phyloP scores from a whole-genome alignment of 2,329 filamentous ascomycete species.

The Diplodia mutila region DNA sequence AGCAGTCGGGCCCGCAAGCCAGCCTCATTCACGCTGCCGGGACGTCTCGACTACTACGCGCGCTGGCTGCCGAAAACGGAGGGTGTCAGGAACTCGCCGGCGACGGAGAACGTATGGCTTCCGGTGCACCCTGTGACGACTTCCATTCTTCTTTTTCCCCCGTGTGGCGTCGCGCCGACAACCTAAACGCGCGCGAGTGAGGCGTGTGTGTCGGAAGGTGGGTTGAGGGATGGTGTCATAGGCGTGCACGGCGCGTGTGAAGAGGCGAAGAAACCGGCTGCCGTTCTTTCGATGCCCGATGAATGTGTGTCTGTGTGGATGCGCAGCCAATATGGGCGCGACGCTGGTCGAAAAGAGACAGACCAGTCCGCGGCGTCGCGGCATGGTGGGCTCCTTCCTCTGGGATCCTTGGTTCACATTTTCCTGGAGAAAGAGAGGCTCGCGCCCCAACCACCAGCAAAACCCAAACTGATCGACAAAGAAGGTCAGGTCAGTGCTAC shows the following conservation, averaged over 20 bases:
- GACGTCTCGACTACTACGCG: background rate
- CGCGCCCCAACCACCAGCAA: background rate
- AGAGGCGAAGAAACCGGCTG: background rate
- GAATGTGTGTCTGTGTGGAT: background rate
- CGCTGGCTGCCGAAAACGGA: background rate
- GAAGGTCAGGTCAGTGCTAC: background rate
- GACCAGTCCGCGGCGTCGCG: background rate
- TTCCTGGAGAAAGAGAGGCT: background rate
- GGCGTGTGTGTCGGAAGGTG: background rate
- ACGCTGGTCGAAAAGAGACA: background rate
- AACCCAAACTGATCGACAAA: background rate
- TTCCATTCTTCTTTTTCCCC: background rate
- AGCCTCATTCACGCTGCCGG: background rate
- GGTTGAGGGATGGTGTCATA: background rate
- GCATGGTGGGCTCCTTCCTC: background rate
- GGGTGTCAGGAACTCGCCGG: background rate
- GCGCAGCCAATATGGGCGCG: background rate
- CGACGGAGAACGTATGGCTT: background rate
- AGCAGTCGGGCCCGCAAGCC: background rate
- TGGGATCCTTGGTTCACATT: background rate
- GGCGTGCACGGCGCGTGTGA: background rate
- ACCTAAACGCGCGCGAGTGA: conserved; percentile 1
- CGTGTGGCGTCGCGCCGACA: background rate
- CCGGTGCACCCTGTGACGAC: background rate
- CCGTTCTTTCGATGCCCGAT: conserved; percentile 1